Conservation (phyloP, 2,329 filamentous ascomycete genomes). For the Claviceps arundinis region DNA sequence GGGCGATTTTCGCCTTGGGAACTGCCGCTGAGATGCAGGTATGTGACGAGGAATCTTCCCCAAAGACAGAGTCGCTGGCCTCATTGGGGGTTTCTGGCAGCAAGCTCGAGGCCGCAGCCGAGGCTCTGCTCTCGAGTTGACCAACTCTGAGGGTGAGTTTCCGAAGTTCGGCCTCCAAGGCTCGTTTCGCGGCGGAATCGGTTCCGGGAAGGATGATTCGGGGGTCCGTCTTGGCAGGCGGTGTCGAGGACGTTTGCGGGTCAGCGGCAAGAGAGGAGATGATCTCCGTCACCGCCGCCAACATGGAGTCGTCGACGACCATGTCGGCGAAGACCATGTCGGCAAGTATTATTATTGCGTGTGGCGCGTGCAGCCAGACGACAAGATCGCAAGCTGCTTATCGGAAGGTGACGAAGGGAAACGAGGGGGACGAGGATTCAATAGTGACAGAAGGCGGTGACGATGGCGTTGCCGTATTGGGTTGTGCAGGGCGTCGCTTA, state of each 20-base stretch:
- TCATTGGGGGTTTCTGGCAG: constrained; percentile 78
- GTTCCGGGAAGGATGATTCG: constrained; percentile 64
- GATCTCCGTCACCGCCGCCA: constrained; percentile 40
- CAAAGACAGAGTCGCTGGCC: constrained; percentile 50
- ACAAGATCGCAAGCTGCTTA: not conserved
- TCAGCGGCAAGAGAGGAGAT: constrained; percentile 38
- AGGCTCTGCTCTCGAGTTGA: constrained; percentile 67
- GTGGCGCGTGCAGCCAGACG: not conserved
- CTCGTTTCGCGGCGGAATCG: constrained; percentile 60
- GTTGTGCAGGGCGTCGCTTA: not conserved
- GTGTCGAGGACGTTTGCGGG: constrained; percentile 24
- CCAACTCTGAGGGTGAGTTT: constrained; percentile 67
- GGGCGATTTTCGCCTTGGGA: constrained; percentile 32
- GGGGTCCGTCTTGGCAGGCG: constrained; percentile 27
- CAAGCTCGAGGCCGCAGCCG: constrained; percentile 40
- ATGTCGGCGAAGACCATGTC: constrained; percentile 30
- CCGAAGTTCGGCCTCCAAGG: constrained; percentile 70
- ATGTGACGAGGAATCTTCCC: constrained; percentile 33
- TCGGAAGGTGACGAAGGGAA: not conserved
- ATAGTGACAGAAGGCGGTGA: not conserved
- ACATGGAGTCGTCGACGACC: constrained; percentile 36
- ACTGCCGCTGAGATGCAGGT: constrained; percentile 26
- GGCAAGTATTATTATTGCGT: constrained; percentile 9
- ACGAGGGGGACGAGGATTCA: not conserved
- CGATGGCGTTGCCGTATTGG: constrained; percentile 1